A percentile compares a stretch with the other conserved stretches of the same genome.
Evolutionary conservation across 306 rosid species (phyloP).

Genomic region (Carpinus viminea): DNA sequence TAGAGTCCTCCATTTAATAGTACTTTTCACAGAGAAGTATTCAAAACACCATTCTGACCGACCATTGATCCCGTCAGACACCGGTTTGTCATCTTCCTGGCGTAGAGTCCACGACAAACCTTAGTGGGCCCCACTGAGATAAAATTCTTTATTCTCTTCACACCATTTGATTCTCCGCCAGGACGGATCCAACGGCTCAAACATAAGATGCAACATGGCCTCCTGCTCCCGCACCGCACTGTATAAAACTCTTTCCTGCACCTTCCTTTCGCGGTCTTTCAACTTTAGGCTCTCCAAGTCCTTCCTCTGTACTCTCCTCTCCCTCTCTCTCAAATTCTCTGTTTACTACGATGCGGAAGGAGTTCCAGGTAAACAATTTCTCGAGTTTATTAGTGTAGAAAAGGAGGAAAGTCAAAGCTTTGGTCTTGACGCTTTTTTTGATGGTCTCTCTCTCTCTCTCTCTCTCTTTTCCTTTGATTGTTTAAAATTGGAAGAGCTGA

Average conservation of each 20-base stretch:
- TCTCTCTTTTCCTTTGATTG: neutral
- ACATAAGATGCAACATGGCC: neutral
- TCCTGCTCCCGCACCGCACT: neutral
- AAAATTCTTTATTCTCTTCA: neutral
- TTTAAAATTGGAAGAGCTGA: neutral
- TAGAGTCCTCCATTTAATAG: too few relatives aligned
- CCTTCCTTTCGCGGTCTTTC: conserved; percentile 26
- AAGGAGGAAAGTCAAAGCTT: neutral
- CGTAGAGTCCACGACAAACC: conserved; percentile 22
- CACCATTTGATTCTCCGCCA: neutral
- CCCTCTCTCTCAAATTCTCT: neutral
- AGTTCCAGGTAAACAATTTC: neutral
- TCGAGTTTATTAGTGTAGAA: neutral
- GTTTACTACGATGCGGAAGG: neutral
- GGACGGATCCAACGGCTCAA: neutral
- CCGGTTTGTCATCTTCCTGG: neutral
- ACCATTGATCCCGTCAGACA: too few relatives aligned
- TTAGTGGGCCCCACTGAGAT: neutral
- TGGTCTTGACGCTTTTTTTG: neutral
- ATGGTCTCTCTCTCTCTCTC: neutral
- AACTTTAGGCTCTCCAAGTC: neutral
- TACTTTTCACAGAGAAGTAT: too few relatives aligned
- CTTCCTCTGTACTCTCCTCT: neutral
- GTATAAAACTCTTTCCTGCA: neutral
- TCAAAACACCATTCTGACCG: too few relatives aligned